Evolutionary conservation across 495 filamentous ascomycete genomes (phyloP).

Genomic region (Aspergillus sclerotiicarbonarius): DNA sequence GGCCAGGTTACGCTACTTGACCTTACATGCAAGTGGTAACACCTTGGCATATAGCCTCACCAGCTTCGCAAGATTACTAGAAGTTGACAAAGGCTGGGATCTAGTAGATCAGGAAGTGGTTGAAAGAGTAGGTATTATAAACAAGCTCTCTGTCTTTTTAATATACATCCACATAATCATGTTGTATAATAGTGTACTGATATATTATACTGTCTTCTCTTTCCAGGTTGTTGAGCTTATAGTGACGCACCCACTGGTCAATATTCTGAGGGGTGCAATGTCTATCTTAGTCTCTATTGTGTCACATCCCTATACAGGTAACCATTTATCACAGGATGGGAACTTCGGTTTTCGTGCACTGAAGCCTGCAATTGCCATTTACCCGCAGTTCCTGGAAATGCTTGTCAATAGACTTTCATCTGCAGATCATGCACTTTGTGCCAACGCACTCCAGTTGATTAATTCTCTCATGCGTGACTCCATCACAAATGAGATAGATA

Average conservation of each 20-base stretch:
- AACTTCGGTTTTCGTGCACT: slow-evolving; percentile 83
- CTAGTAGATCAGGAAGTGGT: slow-evolving; percentile 65
- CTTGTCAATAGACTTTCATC: slow-evolving; percentile 84
- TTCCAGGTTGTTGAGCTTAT: slow-evolving; percentile 83
- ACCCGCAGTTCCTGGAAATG: slow-evolving; percentile 93
- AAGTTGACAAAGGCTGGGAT: slow-evolving; percentile 98
- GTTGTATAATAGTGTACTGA: background rate
- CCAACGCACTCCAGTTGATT: slow-evolving; percentile 90
- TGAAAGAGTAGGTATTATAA: slow-evolving; percentile 53
- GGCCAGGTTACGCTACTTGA: slow-evolving; percentile 73
- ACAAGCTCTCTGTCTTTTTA: background rate
- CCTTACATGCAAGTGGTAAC: slow-evolving; percentile 82
- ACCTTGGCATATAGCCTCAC: slow-evolving; percentile 93
- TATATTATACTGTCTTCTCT: background rate
- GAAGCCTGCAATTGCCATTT: slow-evolving; percentile 84
- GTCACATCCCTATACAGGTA: slow-evolving; percentile 65
- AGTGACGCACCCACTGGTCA: slow-evolving; percentile 93
- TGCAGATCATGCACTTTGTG: slow-evolving; percentile 94
- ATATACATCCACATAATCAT: background rate
- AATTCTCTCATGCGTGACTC: slow-evolving; percentile 94
- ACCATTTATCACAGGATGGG: slow-evolving; percentile 44
- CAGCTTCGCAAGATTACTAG: slow-evolving; percentile 78
- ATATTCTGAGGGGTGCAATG: slow-evolving; percentile 95
- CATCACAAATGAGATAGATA: slow-evolving; percentile 66
- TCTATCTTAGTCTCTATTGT: slow-evolving; percentile 92